These are phyloP conservation scores for Sphagnurus paluster DNA, from an alignment of 1,284 basidiomycete genomes.

Conservation along the genomic window DNA sequence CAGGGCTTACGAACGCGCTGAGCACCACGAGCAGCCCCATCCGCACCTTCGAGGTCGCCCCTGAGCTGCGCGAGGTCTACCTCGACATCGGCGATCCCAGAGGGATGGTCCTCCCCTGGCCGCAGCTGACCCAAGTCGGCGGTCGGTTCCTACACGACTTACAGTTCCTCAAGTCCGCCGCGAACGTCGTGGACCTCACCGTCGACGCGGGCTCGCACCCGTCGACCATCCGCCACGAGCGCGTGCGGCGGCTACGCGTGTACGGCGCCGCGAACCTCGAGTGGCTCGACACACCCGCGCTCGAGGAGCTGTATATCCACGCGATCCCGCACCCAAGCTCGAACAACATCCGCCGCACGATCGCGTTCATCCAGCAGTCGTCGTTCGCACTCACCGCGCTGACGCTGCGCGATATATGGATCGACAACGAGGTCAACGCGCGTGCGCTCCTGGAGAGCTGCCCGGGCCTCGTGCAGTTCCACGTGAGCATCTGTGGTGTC, in stretches of 20 bases:
- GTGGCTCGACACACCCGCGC: background rate
- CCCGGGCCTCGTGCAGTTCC: background rate
- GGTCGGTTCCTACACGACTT: background rate
- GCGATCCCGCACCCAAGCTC: too few relatives aligned
- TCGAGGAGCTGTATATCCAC: background rate
- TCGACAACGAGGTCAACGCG: background rate
- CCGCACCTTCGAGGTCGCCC: background rate
- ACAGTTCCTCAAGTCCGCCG: background rate
- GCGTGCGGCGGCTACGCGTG: background rate
- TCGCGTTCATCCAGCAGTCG: background rate
- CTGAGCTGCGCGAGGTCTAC: background rate
- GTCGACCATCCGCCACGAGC: background rate
- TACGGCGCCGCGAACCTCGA: background rate
- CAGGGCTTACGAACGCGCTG: background rate
- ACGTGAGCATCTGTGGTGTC: background rate
- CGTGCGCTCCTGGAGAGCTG: background rate
- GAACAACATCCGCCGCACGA: background rate
- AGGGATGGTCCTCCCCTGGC: background rate
- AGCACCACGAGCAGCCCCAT: background rate
- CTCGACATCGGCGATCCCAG: background rate
- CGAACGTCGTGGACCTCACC: background rate
- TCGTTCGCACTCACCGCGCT: background rate
- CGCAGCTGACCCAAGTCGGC: background rate
- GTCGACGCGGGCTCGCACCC: background rate
- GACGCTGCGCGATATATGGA: background rate